phyloP scores from a whole-genome alignment of 2,329 filamentous ascomycete species.

The Geosmithia putterillii region DNA sequence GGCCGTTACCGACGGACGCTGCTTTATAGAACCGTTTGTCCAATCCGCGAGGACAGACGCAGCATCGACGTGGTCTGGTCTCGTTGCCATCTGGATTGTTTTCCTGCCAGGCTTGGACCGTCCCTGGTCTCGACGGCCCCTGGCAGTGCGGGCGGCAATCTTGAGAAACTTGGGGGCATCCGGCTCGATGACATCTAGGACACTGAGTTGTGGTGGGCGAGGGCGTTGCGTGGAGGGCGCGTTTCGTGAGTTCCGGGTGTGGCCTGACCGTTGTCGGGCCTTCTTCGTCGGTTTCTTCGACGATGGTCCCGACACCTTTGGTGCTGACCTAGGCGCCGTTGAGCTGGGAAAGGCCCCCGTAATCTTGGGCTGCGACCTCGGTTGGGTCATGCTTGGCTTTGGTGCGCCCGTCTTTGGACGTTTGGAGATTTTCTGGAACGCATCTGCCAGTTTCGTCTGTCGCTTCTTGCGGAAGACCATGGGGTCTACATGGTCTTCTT shows the following conservation, averaged over 20 bases:
- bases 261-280: slow-evolving; percentile 3
- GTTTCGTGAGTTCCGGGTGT: slow-evolving; percentile 2
- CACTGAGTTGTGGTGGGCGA: slow-evolving; percentile 38
- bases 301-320: not conserved
- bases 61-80: slow-evolving; percentile 48
- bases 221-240: not conserved
- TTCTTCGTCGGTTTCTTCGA: slow-evolving; percentile 3
- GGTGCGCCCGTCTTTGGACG: slow-evolving; percentile 6
- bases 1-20: slow-evolving; percentile 19
- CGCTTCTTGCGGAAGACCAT: slow-evolving; percentile 35
- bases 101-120: slow-evolving; percentile 43
- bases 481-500: slow-evolving; percentile 38
- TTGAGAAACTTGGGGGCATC: slow-evolving; percentile 45
- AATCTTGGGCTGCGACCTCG: slow-evolving; percentile 17
- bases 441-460: slow-evolving; percentile 14
- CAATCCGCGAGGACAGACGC: slow-evolving; percentile 39
- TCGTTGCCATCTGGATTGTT: slow-evolving; percentile 45
- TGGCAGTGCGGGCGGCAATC: slow-evolving; percentile 47
- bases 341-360: slow-evolving; percentile 13
- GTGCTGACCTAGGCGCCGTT: not conserved
- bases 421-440: slow-evolving; percentile 13
- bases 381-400: slow-evolving; percentile 2
- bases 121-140: slow-evolving; percentile 32
- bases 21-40: slow-evolving; percentile 39
- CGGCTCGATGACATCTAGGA: slow-evolving; percentile 45